Conservation (phyloP, 306 rosid genomes). For the Castanea sativa region DNA sequence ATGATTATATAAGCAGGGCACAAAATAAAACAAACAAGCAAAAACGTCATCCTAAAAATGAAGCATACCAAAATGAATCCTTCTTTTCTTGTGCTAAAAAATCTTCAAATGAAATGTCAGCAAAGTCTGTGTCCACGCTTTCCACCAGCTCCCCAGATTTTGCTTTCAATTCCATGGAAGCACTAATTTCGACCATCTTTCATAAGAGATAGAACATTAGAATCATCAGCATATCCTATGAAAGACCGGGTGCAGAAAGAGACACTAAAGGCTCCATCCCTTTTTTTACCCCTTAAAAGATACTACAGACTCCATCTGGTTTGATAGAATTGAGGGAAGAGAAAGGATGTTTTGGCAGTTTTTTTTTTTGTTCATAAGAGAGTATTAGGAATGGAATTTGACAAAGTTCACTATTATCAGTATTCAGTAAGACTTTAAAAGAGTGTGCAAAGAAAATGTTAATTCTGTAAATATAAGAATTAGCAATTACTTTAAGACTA, state of each 20-base stretch:
- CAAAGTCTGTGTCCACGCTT: constrained; percentile 43
- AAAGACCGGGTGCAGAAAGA: neutral
- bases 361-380: neutral
- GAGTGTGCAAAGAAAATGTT: neutral
- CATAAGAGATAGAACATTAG: neutral
- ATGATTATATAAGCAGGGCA: constrained; percentile 10
- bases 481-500: neutral
- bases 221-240: constrained; percentile 18
- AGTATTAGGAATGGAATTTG: neutral
- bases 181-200: constrained; percentile 75
- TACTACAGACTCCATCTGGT: neutral
- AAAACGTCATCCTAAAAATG: constrained; percentile 1
- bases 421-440: too few species aligned
- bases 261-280: too few species aligned
- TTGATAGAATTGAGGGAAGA: neutral
- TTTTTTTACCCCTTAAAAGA: neutral
- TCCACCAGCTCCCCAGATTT: constrained; percentile 43
- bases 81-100: constrained; percentile 85
- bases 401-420: neutral
- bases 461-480: neutral
- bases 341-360: neutral
- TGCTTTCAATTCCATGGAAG: constrained; percentile 51
- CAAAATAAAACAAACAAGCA: neutral
- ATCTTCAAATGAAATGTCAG: constrained; percentile 79
- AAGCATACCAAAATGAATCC: constrained; percentile 86